Evolutionary conservation across 257 asterid genomes (phyloP).

Genomic region (Eucommia ulmoides): DNA sequence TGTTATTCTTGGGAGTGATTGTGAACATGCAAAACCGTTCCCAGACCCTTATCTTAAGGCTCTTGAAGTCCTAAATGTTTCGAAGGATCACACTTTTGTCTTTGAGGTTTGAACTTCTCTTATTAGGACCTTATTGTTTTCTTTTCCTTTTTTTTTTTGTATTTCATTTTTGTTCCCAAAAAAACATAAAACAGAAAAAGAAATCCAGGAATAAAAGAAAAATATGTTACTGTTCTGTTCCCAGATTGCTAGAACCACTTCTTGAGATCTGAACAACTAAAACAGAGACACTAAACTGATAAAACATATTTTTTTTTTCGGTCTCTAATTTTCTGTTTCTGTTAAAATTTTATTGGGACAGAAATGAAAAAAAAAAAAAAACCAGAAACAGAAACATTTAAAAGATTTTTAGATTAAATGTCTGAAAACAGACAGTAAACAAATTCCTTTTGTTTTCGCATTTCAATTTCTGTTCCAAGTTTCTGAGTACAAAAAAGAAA

Average conservation of each 20-base stretch:
- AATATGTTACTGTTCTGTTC: background rate
- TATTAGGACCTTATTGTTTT: background rate
- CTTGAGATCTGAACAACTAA: background rate
- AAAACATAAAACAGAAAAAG: too few relatives aligned
- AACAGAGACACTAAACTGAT: background rate
- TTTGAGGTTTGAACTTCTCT: slow-evolving; percentile 46
- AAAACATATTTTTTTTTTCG: too few relatives aligned
- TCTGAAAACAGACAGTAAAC: too few relatives aligned
- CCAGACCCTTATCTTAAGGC: slow-evolving; percentile 83
- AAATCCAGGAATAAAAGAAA: background rate
- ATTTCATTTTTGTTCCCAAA: too few relatives aligned
- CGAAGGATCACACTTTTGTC: slow-evolving; percentile 44
- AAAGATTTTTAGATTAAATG: too few relatives aligned
- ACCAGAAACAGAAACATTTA: too few relatives aligned
- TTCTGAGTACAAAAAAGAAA: too few relatives aligned
- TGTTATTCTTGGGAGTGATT: slow-evolving; percentile 53
- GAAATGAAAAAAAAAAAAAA: too few relatives aligned
- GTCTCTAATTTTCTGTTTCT: too few relatives aligned
- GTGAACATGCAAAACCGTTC: slow-evolving; percentile 65
- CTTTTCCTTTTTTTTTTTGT: slow-evolving; percentile 1
- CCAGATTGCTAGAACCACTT: background rate
- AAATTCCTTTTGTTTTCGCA: too few relatives aligned
- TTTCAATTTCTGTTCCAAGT: too few relatives aligned
- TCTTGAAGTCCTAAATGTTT: slow-evolving; percentile 39
- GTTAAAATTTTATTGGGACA: too few relatives aligned